A percentile compares a stretch with the other conserved stretches of the same genome.
Conservation (phyloP, 73 alveolate genomes). For the Tetrahymena elliotti region DNA sequence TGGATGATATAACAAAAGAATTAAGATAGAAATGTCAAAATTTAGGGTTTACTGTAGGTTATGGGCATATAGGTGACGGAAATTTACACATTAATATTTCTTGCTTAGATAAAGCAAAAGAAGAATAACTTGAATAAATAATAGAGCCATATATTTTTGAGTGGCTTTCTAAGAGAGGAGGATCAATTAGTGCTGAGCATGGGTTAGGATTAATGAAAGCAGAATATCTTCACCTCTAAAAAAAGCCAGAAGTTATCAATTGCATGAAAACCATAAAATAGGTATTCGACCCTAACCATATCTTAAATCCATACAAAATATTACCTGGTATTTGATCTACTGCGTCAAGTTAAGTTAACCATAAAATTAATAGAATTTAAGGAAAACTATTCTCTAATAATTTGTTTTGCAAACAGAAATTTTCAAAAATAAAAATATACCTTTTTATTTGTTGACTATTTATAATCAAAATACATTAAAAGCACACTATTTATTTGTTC, state of each 20-base stretch:
- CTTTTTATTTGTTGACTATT: no score
- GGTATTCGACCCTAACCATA: conserved; percentile 26
- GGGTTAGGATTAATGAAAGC: conserved; percentile 21
- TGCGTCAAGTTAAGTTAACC: neutral
- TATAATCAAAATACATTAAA: no score
- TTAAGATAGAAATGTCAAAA: neutral
- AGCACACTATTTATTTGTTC: neutral
- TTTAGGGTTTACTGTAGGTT: neutral
- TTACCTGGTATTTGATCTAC: neutral
- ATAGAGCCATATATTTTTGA: conserved; percentile 3
- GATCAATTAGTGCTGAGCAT: conserved; percentile 45
- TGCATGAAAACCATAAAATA: neutral
- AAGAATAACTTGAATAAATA: neutral
- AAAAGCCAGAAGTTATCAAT: neutral
- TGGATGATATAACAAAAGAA: conserved; percentile 5
- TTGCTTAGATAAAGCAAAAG: neutral
- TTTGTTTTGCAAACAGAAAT: neutral
- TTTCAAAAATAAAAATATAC: no score
- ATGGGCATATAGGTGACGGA: conserved; percentile 45
- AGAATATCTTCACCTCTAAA: neutral
- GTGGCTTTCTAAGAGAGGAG: conserved; percentile 1
- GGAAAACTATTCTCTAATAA: neutral
- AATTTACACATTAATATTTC: conserved; percentile 26
- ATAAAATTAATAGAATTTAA: no score
- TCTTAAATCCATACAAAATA: conserved; percentile 4